Percentiles rank a stretch among this genome's conserved stretches.
phyloP scores from a whole-genome alignment of 345 rosid species.

The Citrus inodora region DNA sequence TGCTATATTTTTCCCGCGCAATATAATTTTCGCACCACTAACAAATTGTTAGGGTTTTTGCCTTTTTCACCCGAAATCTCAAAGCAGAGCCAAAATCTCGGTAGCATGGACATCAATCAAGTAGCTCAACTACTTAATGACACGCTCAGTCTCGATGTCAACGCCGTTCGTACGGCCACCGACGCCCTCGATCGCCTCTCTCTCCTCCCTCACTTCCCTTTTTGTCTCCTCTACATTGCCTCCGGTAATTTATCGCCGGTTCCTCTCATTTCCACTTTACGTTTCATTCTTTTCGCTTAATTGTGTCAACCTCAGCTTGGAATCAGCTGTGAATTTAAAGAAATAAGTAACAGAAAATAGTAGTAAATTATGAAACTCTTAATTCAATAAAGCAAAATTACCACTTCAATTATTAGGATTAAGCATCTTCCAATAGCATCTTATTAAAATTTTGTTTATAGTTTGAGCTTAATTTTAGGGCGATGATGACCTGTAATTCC shows the following conservation, averaged over 20 bases:
- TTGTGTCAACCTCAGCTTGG: neutral
- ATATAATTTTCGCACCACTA: neutral
- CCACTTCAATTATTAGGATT: neutral
- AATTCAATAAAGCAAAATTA: neutral
- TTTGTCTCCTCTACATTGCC: constrained; percentile 66
- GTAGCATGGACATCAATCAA: constrained; percentile 37
- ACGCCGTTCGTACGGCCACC: constrained; percentile 42
- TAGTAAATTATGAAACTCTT: neutral
- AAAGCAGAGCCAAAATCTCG: neutral
- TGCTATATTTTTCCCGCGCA: neutral
- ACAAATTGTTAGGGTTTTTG: constrained; percentile 4
- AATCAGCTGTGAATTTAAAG: neutral
- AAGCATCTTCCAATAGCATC: neutral
- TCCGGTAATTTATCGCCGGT: constrained; percentile 31
- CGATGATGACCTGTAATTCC: neutral
- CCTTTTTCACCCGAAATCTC: neutral
- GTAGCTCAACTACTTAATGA: constrained; percentile 54
- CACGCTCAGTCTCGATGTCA: constrained; percentile 59
- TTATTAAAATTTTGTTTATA: neutral
- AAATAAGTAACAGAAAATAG: neutral
- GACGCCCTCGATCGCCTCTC: constrained; percentile 69
- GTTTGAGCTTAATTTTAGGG: neutral
- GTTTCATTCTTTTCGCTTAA: neutral
- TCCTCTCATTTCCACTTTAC: neutral
- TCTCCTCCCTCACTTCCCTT: constrained; percentile 60